Conservation (phyloP, 1,284 basidiomycete species). For the Irpex rosettiformis region DNA sequence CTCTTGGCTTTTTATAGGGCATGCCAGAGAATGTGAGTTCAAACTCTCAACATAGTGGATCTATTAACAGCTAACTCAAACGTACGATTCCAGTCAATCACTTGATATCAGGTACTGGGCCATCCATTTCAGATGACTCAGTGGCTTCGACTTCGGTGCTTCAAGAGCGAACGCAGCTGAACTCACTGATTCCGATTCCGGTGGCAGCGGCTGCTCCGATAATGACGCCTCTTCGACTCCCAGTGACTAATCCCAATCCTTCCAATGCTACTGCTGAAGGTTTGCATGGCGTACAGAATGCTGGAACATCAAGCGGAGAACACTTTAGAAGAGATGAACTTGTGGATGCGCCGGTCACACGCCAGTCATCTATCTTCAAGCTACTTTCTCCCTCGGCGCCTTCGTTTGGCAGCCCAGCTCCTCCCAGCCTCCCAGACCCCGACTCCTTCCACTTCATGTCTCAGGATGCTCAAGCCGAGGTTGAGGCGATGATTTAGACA, state of each 20-base stretch:
- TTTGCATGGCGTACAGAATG: neutral
- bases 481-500: conserved; percentile 28
- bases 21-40: conserved; percentile 67
- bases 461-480: conserved; percentile 26
- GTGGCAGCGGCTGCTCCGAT: neutral
- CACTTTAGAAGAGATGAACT: neutral
- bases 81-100: conserved; percentile 41
- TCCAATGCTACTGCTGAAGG: neutral
- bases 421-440: neutral
- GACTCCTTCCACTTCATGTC: conserved; percentile 1
- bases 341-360: neutral
- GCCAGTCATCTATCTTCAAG: conserved; percentile 3
- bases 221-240: neutral
- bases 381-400: neutral
- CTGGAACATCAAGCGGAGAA: neutral
- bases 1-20: conserved; percentile 36
- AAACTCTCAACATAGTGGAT: conserved; percentile 1
- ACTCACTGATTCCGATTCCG: neutral
- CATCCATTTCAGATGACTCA: conserved; percentile 2
- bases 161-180: neutral
- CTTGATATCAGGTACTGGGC: conserved; percentile 32
- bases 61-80: neutral
- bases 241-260: neutral
- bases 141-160: neutral
- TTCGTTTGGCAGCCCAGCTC: neutral